A percentile compares a stretch with the other conserved stretches of the same genome.
Conservation (phyloP, 2,329 filamentous ascomycete genomes). For the Xylaria hypoxylon region DNA sequence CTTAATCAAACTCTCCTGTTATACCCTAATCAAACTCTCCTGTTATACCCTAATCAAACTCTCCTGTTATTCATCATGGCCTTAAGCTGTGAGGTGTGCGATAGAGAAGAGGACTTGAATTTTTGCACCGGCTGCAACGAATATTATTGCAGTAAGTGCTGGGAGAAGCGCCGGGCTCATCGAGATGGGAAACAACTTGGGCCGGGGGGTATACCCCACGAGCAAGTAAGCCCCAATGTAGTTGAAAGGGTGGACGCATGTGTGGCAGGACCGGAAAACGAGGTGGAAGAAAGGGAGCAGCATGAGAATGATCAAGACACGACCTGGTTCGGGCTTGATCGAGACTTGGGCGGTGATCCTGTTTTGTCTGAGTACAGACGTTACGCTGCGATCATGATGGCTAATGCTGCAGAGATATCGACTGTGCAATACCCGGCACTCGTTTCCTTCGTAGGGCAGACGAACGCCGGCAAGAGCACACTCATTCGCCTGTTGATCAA, state of each 20-base stretch:
- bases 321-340: constrained; percentile 9
- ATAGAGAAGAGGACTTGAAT: background rate
- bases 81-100: background rate
- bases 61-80: too few species aligned
- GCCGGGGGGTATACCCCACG: constrained; percentile 4
- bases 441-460: constrained; percentile 13
- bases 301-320: constrained; percentile 10
- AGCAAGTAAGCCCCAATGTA: constrained; percentile 1
- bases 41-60: too few species aligned
- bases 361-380: constrained; percentile 12
- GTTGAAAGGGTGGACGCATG: constrained; percentile 1
- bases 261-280: constrained; percentile 8
- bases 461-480: constrained; percentile 4
- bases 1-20: too few species aligned
- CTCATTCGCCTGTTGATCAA: constrained; percentile 3
- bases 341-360: constrained; percentile 10
- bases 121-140: constrained; percentile 19
- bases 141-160: constrained; percentile 4
- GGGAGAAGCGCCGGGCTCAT: constrained; percentile 4
- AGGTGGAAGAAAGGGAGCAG: constrained; percentile 4
- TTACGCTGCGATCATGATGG: constrained; percentile 12
- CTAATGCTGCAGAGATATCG: background rate
- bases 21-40: too few species aligned
- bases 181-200: constrained; percentile 5
- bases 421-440: background rate